A percentile compares a stretch with the other conserved stretches of the same genome.
Conservation (phyloP, 108 stramenopile genomes). For the Aurantiochytrium sp. region DNA sequence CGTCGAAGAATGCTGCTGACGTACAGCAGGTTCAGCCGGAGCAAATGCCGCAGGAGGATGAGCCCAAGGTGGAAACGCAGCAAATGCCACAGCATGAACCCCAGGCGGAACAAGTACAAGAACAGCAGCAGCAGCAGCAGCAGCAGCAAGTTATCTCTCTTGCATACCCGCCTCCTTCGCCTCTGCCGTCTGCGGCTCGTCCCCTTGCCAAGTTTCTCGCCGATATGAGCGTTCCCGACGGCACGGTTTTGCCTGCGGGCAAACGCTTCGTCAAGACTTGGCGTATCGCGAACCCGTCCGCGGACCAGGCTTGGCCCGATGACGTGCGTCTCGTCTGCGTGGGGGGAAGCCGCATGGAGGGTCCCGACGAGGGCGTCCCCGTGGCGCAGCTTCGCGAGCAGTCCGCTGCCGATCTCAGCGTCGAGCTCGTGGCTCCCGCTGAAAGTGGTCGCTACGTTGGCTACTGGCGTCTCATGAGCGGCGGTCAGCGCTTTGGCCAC, state of each 20-base stretch:
- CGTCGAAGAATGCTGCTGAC: too few species aligned
- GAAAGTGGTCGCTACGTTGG: not conserved
- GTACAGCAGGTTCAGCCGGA: too few species aligned
- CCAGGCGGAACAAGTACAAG: too few species aligned
- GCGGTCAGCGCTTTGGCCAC: not conserved
- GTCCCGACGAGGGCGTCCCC: not conserved
- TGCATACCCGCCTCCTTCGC: not conserved
- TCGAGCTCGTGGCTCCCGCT: not conserved
- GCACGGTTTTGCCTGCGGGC: not conserved
- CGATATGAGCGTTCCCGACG: not conserved
- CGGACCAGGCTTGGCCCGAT: not conserved
- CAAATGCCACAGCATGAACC: too few species aligned
- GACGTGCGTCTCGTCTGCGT: not conserved
- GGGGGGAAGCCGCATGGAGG: not conserved
- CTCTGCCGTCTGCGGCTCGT: not conserved
- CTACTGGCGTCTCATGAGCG: conserved; percentile 11
- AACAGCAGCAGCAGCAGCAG: too few species aligned
- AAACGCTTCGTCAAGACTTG: not conserved
- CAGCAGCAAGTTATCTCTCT: too few species aligned
- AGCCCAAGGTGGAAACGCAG: too few species aligned
- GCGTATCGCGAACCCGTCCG: not conserved
- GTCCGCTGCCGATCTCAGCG: not conserved
- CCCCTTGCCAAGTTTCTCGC: not conserved
- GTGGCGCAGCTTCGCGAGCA: not conserved
- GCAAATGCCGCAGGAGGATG: too few species aligned